These are phyloP conservation scores for Macadamia integrifolia DNA, from an alignment of 164 flowering plant genomes.

Conservation along the genomic window DNA sequence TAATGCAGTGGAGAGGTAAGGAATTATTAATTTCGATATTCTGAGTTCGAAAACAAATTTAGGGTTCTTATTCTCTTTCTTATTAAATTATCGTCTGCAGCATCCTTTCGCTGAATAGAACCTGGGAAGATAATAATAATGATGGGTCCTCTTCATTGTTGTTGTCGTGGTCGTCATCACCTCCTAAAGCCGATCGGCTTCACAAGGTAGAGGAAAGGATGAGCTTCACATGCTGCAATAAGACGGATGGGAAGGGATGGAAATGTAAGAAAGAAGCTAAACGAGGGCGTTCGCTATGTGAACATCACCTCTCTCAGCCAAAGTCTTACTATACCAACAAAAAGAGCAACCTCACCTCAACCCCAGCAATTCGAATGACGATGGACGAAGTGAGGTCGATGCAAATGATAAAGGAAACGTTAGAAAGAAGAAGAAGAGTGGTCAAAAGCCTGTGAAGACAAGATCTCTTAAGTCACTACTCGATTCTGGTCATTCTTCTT, in stretches of 20 bases:
- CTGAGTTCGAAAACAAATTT: not conserved
- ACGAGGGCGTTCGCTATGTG: not conserved
- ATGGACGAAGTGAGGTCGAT: no score
- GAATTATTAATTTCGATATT: not conserved
- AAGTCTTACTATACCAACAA: slow-evolving; percentile 14
- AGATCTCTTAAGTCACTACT: slow-evolving; percentile 51
- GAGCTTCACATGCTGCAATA: not conserved
- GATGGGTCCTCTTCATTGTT: not conserved
- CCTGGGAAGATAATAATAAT: no score
- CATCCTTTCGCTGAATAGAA: no score
- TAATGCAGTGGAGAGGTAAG: not conserved
- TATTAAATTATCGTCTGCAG: no score
- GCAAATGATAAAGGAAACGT: not conserved
- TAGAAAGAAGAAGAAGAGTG: slow-evolving; percentile 25
- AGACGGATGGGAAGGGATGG: slow-evolving; percentile 4
- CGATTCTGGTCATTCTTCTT: no score
- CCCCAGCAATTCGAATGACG: no score
- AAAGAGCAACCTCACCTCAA: not conserved
- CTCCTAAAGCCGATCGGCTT: no score
- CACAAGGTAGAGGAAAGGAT: no score
- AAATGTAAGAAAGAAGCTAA: not conserved
- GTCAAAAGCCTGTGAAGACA: slow-evolving; percentile 52
- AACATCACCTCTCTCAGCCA: slow-evolving; percentile 3
- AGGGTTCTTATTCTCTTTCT: not conserved
- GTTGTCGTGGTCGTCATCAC: not conserved